Evolutionary conservation across 345 rosid species (phyloP), one percentile per base, ranked within the genome.

Genomic region (Pseudoturritis turrita): DNA sequence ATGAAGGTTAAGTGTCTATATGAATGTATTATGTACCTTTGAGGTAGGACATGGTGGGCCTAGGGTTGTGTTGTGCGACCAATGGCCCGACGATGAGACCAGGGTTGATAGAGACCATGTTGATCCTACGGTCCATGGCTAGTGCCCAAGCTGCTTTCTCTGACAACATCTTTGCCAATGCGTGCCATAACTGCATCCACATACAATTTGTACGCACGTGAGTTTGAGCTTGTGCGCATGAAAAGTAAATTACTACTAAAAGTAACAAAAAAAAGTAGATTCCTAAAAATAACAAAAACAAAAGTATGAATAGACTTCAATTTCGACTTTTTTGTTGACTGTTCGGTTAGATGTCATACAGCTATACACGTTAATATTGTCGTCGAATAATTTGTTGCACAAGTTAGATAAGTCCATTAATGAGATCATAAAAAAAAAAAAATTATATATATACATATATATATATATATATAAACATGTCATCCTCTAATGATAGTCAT

Each of bases 141-240:
- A 93, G 72, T 26, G 96, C 98, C 97, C 98, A 93, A 3, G 98
- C 97, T 28, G 96, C 94, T 73, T 89, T 83, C 55, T 93, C 98
- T 0, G 96, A 82, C n/a, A 81, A 79, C 47, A 92, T 90, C 80
- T 92, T 90, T 15, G 96, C 86, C 51, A 90, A 70, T 3, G 96
- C 96, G 54, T 92, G 77, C 98, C 98, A 92, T 58, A 92, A 67
- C 98, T 92, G 85, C 35, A 74, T 14, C 65, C 58, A 68, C 19
- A 60, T 23, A 40, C 43, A 65, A 55, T 23, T 62, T 35, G 54
- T n/a, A 51, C 14, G 4, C 62, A 50, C 69, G 57, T 25, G 65
- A 73, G 50, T 44, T 40, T 49, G 54, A 71, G 45, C 7, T 29
- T 72, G 14, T 28, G 13, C 18, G 36, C 21, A 29, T 51, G 50